phyloP scores from a whole-genome alignment of 495 filamentous ascomycete species.

The Amniculicola lignicola region DNA sequence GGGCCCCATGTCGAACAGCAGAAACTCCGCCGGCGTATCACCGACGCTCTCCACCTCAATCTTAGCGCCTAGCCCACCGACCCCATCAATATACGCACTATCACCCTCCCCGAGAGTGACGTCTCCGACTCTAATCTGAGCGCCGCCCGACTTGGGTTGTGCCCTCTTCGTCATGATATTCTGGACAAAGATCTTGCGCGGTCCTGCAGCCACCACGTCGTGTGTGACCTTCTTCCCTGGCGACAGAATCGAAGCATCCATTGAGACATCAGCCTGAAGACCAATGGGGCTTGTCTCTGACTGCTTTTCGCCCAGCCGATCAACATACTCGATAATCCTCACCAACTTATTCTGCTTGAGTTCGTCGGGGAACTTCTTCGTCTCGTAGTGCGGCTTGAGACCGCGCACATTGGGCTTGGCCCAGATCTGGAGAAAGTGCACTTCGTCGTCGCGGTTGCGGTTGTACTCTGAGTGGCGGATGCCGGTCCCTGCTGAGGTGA shows the following conservation, averaged over 20 bases:
- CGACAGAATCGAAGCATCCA: slow-evolving; percentile 63
- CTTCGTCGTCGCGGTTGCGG: slow-evolving; percentile 58
- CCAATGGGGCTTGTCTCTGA: slow-evolving; percentile 67
- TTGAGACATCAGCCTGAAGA: slow-evolving; percentile 74
- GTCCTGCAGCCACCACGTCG: slow-evolving; percentile 58
- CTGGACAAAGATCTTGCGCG: slow-evolving; percentile 72
- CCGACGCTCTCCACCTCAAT: slow-evolving; percentile 41
- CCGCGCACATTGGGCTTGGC: slow-evolving; percentile 66
- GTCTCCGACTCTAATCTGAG: slow-evolving; percentile 64
- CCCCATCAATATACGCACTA: slow-evolving; percentile 60
- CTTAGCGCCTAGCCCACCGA: slow-evolving; percentile 35
- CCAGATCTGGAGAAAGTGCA: slow-evolving; percentile 84
- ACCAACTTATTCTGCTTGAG: slow-evolving; percentile 66
- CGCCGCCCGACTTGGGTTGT: slow-evolving; percentile 59
- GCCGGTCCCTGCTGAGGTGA: slow-evolving; percentile 73
- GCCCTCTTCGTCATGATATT: slow-evolving; percentile 57
- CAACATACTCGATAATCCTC: slow-evolving; percentile 66
- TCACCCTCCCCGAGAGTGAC: slow-evolving; percentile 66
- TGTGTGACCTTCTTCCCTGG: slow-evolving; percentile 46
- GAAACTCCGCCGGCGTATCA: slow-evolving; percentile 40
- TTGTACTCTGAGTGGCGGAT: slow-evolving; percentile 77
- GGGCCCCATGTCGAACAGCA: slow-evolving; percentile 44
- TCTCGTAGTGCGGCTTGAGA: slow-evolving; percentile 68
- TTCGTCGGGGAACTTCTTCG: slow-evolving; percentile 62
- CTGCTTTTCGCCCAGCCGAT: slow-evolving; percentile 53